Conservation (phyloP, 2,329 filamentous ascomycete species). For the Colletotrichum sp. region DNA sequence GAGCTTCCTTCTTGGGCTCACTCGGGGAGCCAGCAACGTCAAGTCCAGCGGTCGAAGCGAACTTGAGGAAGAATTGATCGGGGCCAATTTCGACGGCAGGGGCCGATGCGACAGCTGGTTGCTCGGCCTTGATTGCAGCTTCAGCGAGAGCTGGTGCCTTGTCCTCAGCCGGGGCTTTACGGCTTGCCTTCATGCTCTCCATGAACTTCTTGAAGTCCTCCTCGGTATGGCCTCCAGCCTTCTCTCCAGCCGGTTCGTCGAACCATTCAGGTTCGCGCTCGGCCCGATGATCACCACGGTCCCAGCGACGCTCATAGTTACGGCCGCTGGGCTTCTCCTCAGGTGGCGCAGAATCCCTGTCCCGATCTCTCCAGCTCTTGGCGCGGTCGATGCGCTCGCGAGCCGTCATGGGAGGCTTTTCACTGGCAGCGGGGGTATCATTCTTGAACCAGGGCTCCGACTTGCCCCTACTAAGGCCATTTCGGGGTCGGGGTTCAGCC, state of each 20-base stretch:
- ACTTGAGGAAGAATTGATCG: constrained; percentile 78
- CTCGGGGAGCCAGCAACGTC: constrained; percentile 57
- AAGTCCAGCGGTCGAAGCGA: constrained; percentile 43
- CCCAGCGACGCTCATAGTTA: constrained; percentile 56
- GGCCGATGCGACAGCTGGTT: constrained; percentile 62
- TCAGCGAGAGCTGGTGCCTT: constrained; percentile 39
- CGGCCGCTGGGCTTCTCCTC: constrained; percentile 63
- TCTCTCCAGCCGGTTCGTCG: constrained; percentile 74
- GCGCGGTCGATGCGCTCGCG: constrained; percentile 63
- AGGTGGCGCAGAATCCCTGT: constrained; percentile 41
- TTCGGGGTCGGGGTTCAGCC: constrained; percentile 62
- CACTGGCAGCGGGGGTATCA: constrained; percentile 41
- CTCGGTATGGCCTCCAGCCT: constrained; percentile 75
- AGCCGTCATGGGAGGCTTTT: constrained; percentile 38
- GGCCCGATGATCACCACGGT: constrained; percentile 61
- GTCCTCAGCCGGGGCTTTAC: constrained; percentile 43
- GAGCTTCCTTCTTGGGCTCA: constrained; percentile 45
- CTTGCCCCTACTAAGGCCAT: constrained; percentile 68
- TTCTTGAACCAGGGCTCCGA: constrained; percentile 80
- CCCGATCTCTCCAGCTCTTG: constrained; percentile 66
- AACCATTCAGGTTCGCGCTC: constrained; percentile 94
- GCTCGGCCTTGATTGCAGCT: constrained; percentile 50
- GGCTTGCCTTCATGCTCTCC: constrained; percentile 82
- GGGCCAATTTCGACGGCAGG: constrained; percentile 70
- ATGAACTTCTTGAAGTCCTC: constrained; percentile 97